Percentiles rank a stretch among this genome's conserved stretches.
phyloP scores from a whole-genome alignment of 1,284 basidiomycete species.

The Ganoderma resinaceum region DNA sequence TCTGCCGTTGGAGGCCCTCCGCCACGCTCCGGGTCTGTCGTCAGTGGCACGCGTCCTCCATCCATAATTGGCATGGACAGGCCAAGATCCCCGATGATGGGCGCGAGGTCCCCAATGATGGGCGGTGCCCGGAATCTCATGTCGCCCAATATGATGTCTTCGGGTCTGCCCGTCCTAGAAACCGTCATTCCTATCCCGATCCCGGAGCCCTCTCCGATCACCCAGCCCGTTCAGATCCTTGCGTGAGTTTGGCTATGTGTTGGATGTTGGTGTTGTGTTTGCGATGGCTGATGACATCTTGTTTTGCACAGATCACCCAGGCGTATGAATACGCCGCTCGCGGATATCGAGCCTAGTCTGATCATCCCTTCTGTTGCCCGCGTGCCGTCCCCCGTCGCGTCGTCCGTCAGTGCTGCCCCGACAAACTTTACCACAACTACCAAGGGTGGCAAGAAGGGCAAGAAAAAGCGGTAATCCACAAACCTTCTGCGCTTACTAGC shows the following conservation, averaged over 20 bases:
- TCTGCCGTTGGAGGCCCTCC: conserved; percentile 17
- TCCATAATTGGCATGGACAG: conserved; percentile 14
- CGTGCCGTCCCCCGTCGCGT: conserved; percentile 26
- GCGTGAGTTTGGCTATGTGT: conserved; percentile 15
- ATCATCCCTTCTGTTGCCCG: conserved; percentile 22
- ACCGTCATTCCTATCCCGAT: conserved; percentile 27
- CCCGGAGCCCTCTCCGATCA: conserved; percentile 23
- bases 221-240: conserved; percentile 22
- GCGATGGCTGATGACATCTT: no score
- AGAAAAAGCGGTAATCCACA: conserved; percentile 25
- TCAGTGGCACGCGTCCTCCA: conserved; percentile 26
- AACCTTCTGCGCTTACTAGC: neutral
- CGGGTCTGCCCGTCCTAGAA: conserved; percentile 5
- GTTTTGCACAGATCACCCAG: conserved; percentile 18
- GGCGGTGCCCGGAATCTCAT: conserved; percentile 21
- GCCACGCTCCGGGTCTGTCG: conserved; percentile 20
- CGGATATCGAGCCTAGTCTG: conserved; percentile 20
- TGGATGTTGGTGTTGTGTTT: neutral
- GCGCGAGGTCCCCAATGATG: conserved; percentile 31
- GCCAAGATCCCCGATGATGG: conserved; percentile 31
- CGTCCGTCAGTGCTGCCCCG: conserved; percentile 23
- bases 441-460: conserved; percentile 32
- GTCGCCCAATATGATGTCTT: conserved; percentile 18
- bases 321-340: conserved; percentile 16
- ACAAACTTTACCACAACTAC: conserved; percentile 22